Evolutionary conservation across 106 monocot genomes (phyloP).

Genomic region (Apostasia ramifera): DNA sequence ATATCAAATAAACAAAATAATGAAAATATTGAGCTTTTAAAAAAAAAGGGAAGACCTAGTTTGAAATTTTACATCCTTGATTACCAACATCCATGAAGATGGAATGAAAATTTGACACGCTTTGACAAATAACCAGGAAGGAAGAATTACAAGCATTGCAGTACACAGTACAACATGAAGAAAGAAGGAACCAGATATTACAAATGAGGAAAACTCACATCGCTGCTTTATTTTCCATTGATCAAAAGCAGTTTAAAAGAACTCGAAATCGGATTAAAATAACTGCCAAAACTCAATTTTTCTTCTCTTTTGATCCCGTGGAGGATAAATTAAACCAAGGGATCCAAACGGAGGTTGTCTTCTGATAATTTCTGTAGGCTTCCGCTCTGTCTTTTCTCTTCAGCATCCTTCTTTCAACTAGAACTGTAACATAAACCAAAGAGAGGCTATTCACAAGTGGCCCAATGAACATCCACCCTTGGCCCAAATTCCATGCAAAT

Average conservation of each 20-base stretch:
- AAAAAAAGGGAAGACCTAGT: background rate
- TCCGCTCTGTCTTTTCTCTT: constrained; percentile 57
- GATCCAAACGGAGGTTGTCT: constrained; percentile 74
- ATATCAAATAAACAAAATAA: background rate
- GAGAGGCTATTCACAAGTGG: constrained; percentile 75
- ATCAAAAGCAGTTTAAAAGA: background rate
- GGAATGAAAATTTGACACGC: too few species aligned
- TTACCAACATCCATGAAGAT: background rate
- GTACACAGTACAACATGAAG: too few species aligned
- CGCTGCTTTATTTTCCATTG: too few species aligned
- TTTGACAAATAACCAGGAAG: too few species aligned
- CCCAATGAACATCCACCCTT: constrained; percentile 75
- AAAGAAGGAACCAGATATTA: background rate
- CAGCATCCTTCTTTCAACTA: constrained; percentile 80
- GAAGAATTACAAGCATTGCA: too few species aligned
- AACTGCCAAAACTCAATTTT: constrained; percentile 9
- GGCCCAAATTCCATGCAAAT: constrained; percentile 67
- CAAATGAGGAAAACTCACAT: background rate
- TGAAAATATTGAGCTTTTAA: background rate
- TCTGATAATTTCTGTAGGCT: constrained; percentile 71
- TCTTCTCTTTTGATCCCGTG: constrained; percentile 33
- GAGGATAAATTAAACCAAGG: constrained; percentile 73
- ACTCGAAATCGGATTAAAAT: background rate
- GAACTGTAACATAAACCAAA: constrained; percentile 68
- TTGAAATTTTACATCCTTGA: background rate